Evolutionary conservation across 176 grass and related monocot species (phyloP).

Genomic region (Phragmites australis): DNA sequence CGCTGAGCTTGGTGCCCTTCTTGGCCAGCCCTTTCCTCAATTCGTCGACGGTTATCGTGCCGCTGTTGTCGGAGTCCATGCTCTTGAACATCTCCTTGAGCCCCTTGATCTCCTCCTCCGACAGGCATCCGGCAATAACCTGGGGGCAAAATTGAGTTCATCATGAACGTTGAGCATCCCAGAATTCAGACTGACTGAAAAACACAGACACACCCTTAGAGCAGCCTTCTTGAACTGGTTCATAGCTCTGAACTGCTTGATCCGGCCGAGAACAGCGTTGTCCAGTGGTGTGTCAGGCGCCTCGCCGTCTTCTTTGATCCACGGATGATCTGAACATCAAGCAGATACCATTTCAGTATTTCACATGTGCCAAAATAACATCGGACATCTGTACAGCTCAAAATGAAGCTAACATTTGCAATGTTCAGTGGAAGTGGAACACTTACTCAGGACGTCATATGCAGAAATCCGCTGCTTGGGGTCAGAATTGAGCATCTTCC

Average conservation of each 20-base stretch:
- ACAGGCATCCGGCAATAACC: constrained; percentile 78
- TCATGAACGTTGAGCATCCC: too few species aligned
- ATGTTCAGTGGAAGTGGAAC: neutral
- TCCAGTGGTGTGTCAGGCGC: constrained; percentile 83
- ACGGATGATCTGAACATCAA: constrained; percentile 62
- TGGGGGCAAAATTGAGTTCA: neutral
- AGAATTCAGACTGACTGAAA: neutral
- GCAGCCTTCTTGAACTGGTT: constrained; percentile 91
- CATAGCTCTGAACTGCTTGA: constrained; percentile 93
- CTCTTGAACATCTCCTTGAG: constrained; percentile 89
- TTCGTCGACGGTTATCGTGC: constrained; percentile 81
- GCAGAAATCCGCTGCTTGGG: constrained; percentile 71
- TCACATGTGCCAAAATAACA: neutral
- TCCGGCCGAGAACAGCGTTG: constrained; percentile 70
- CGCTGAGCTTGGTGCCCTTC: constrained; percentile 76
- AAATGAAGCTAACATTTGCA: neutral
- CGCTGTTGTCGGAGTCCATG: constrained; percentile 79
- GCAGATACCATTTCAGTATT: neutral
- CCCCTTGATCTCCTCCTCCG: constrained; percentile 83
- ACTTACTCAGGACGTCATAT: constrained; percentile 69
- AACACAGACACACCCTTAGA: constrained; percentile 29
- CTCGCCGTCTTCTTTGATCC: constrained; percentile 83
- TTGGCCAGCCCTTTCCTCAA: constrained; percentile 67
- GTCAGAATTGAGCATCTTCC: constrained; percentile 72
- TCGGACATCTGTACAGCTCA: neutral